Base-by-base conservation (phyloP, 441 rosid genomes). In the Arabidopsis lyrata region DNA sequence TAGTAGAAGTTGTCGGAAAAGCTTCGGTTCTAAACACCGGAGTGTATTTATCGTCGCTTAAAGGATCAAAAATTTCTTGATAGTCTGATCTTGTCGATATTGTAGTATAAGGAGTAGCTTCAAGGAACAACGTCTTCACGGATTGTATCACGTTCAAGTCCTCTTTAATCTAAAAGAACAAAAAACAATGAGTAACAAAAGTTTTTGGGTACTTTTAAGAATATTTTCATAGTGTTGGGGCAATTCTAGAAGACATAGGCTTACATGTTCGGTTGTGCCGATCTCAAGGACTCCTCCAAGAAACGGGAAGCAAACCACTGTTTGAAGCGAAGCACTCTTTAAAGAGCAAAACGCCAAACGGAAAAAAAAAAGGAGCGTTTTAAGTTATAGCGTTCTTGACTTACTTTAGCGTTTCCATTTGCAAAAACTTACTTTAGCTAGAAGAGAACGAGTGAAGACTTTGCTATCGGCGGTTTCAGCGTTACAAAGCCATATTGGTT, bases 261-360 rank as follows among this genome's bases (percentile, higher is more conserved):
- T 74, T 87, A 95, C 99, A 91, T 41, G 76, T 60, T 95, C 97
- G 52, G 99, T 87, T 31, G 80, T 85, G 32, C 99, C 98, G n/a
- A 95, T 77, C 83, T 95, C 99, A 41, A 93, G 62, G 53, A 90
- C 98, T 63, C 99, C 98, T 68, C 88, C 83, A 39, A 80, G 77
- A 78, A 81, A 87, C 9, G 97, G 97, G 70, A 95, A 95, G 91
- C 98, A 90, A 54, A 82, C 90, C 35, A 90, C 88, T 14, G 98
- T 93, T 84, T 90, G 94, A 75, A 85, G 81, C 8, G 77, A 64
- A 78, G 75, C 78, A 63, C 78, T 73, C 81, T 73, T 53, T 2
- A 55, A 56, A 47, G 3, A 36, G 5, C 11, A 39, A 44, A 70
- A 71, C 58, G 24, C 41, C 66, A 77, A 16, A 55, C 10, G 15